Evolutionary conservation across 805 yeast genomes (phyloP), one percentile per base, ranked within the genome.

Genomic region (Geotrichum ghanense): DNA sequence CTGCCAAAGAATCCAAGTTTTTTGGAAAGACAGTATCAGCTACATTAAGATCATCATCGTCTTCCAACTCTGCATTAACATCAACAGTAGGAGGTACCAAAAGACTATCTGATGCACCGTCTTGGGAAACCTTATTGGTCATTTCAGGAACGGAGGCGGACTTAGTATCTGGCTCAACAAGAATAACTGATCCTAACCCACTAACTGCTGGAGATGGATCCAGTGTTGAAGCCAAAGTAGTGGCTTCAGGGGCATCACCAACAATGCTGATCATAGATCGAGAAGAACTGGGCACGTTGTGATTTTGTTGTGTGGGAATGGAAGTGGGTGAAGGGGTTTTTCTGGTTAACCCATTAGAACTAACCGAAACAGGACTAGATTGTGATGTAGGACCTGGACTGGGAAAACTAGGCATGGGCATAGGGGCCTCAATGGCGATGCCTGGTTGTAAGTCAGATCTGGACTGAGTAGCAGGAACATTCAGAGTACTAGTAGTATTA

Each of bases 21-120:
- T 57, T 58, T 9, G 65, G 65, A 50, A 61, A 61, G n/a, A 61
- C 57, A 3, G 64, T 61, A 31, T 60, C 64, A 12, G 58, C 60
- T 3, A 57, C 56, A 9, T 50, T 41, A 22, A 50, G 45, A 23
- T 54, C 60, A 7, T 50, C 51, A 4, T 45, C 42, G 5, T 41
- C 52, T 10, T 45, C 50, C n/a, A 37, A 41, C 5, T 34, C 54
- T 16, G 26, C 39, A 24, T 34, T 23, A 3, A 23, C 42, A 16
- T 44, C 27, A 3, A 24, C 31, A 3, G 40, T 20, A 21, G 48
- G n/a, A 19, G 22, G 46, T 16, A 22, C 35, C 35, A 44, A n/a
- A 16, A 24, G 25, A 45, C 44, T 26, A 34, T 40, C 35, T 42
- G 43, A 22, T 31, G 43, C 7, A n/a, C n/a, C n/a, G n/a, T n/a